Conservation (phyloP, 2,329 filamentous ascomycete species). For the Eurotiales sp. region DNA sequence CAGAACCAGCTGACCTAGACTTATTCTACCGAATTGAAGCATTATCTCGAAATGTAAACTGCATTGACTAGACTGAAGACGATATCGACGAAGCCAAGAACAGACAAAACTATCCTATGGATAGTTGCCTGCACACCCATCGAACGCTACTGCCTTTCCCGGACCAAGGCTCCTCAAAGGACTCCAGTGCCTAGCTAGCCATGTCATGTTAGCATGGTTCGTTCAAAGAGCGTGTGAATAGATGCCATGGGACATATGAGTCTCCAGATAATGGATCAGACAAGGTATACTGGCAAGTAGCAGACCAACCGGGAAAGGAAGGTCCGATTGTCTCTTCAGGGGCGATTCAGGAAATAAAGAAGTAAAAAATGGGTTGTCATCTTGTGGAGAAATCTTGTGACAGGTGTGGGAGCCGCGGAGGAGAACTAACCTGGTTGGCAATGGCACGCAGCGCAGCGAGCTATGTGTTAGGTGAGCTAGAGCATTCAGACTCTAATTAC, state of each 20-base stretch:
- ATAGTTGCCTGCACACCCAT: too few species aligned
- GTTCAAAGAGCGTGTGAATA: background rate
- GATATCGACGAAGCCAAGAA: too few species aligned
- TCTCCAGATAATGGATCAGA: conserved; percentile 48
- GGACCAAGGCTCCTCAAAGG: background rate
- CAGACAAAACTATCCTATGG: too few species aligned
- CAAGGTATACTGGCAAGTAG: conserved; percentile 70
- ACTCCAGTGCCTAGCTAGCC: too few species aligned
- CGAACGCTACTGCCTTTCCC: background rate
- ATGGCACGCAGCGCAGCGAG: too few species aligned
- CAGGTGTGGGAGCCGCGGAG: background rate
- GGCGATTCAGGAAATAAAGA: conserved; percentile 66
- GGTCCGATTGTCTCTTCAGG: conserved; percentile 62
- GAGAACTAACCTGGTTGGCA: conserved; percentile 16
- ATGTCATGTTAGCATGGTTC: conserved; percentile 2
- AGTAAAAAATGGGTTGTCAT: conserved; percentile 58
- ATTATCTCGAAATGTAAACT: too few species aligned
- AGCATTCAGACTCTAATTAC: too few species aligned
- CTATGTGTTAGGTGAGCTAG: too few species aligned
- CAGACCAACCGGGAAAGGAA: conserved; percentile 61
- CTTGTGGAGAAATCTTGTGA: conserved; percentile 37
- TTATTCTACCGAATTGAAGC: too few species aligned
- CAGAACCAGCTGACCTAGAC: too few species aligned
- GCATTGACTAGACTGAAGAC: too few species aligned
- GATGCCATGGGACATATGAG: background rate